phyloP scores from a whole-genome alignment of 1,139 yeast genomes.

The Magnusiomyces paraingens region DNA sequence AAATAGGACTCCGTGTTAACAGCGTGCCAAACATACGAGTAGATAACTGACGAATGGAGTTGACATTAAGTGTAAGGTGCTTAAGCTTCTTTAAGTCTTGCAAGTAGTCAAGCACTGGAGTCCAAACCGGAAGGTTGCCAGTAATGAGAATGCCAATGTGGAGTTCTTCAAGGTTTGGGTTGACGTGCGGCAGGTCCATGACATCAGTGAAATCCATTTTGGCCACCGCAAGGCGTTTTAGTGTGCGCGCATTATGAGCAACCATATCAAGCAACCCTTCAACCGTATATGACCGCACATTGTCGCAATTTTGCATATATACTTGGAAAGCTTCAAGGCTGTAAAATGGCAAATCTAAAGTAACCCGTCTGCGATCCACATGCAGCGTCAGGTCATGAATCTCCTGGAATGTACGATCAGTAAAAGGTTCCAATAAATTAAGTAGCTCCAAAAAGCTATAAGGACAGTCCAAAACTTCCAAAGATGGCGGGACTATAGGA shows the following conservation, averaged over 20 bases:
- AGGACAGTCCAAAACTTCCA: not conserved
- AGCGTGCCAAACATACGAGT: not conserved
- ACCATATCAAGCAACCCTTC: not conserved
- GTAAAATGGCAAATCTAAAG: not conserved
- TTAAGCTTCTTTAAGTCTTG: not conserved
- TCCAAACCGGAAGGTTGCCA: not conserved
- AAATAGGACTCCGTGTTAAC: not conserved
- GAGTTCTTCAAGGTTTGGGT: slow-evolving; percentile 1
- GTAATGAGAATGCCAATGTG: not conserved
- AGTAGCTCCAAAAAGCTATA: not conserved
- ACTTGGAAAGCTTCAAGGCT: not conserved
- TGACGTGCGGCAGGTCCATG: no score
- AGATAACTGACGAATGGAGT: not conserved
- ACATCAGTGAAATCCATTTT: not conserved
- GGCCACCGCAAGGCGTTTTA: not conserved
- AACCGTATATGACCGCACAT: not conserved
- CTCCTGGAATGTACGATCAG: not conserved
- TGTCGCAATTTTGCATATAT: not conserved
- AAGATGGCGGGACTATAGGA: not conserved
- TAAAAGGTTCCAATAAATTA: not conserved
- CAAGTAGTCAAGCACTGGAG: not conserved
- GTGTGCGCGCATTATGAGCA: not conserved
- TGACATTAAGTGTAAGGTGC: not conserved
- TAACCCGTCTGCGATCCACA: not conserved
- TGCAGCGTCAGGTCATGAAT: not conserved